Conservation (phyloP, 1,139 yeast species). For the Pichia sp. region DNA sequence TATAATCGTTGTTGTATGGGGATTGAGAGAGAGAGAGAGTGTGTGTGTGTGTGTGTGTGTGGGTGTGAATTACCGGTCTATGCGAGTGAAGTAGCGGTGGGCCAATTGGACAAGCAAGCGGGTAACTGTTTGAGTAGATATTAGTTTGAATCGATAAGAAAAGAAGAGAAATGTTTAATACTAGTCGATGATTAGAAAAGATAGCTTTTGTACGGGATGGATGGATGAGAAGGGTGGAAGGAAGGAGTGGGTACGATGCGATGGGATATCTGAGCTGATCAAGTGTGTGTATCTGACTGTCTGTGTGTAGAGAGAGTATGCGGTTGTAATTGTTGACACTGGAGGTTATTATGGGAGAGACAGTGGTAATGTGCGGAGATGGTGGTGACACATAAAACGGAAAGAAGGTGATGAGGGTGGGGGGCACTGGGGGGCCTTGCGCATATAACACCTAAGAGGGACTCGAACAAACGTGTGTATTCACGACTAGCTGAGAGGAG, state of each 20-base stretch:
- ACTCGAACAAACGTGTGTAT: no score
- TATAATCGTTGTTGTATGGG: not conserved
- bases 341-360: not conserved
- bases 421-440: no score
- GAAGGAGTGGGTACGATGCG: not conserved
- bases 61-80: not conserved
- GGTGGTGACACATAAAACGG: not conserved
- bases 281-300: no score
- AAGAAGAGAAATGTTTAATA: slow-evolving; percentile 3
- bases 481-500: no score
- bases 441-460: no score
- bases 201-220: not conserved
- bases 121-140: not conserved
- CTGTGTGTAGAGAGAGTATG: no score
- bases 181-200: slow-evolving; percentile 13
- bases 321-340: not conserved
- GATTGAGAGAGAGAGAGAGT: not conserved
- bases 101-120: not conserved
- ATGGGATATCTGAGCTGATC: no score
- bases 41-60: not conserved
- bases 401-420: no score
- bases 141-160: slow-evolving; percentile 1
- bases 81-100: not conserved
- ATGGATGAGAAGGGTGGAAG: no score
- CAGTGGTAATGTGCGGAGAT: not conserved